Evolutionary conservation across 2,329 filamentous ascomycete species (phyloP).

Genomic region (Sphaerulina musiva): DNA sequence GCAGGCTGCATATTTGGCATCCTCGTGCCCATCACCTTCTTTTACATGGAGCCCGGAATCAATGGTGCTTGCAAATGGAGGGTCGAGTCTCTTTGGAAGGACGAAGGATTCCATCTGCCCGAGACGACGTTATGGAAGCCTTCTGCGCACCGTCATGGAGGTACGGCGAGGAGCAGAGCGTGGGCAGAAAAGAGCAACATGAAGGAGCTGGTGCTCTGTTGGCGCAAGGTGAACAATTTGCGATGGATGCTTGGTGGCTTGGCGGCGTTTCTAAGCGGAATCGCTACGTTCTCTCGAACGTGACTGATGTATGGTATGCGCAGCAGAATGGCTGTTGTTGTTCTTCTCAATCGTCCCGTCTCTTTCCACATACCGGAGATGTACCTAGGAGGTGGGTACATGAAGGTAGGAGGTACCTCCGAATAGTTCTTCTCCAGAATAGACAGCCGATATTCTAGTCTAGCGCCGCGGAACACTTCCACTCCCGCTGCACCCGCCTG

Average conservation of each 20-base stretch:
- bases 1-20: constrained; percentile 30
- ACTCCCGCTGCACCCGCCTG: background rate
- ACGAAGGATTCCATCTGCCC: constrained; percentile 24
- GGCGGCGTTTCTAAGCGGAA: constrained; percentile 23
- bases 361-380: no score
- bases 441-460: background rate
- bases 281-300: constrained; percentile 20
- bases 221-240: constrained; percentile 26
- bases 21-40: constrained; percentile 34
- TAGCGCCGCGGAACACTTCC: background rate
- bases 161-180: constrained; percentile 16
- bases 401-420: background rate
- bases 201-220: constrained; percentile 25
- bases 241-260: constrained; percentile 22
- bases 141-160: constrained; percentile 24
- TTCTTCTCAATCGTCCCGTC: background rate
- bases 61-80: constrained; percentile 39
- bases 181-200: constrained; percentile 25
- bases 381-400: background rate
- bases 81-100: constrained; percentile 31
- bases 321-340: background rate
- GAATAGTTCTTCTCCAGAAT: background rate
- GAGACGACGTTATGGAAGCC: constrained; percentile 23
- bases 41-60: constrained; percentile 37
- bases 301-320: background rate